Evolutionary conservation across 441 rosid genomes (phyloP), one percentile per base, ranked within the genome.

Genomic region (Dalechampia spathulata): DNA sequence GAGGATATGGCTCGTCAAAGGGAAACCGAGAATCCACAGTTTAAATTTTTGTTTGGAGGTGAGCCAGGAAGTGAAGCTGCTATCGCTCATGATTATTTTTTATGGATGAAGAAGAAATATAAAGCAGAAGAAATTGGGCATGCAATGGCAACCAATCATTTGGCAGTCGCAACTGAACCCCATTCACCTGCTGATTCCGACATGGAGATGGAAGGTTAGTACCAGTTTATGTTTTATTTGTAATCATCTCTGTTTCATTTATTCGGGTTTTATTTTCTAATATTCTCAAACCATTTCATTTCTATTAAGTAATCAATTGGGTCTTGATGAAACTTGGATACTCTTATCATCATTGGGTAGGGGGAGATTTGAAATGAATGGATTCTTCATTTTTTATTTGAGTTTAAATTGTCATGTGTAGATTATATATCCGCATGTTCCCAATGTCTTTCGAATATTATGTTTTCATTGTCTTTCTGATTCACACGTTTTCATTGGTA

Each of bases 151-250:
- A 23, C 61, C 10, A 55, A 49, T 34, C 45, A 28, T 49, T 52
- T 58, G 42, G 41, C 34, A 46, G 46, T 38, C 54, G 59, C 68
- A 15, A 27, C 67, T 51, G 65, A n/a, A 36, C 47, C 71, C 19
- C 60, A 63, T 57, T 68, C 64, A 6, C 66, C 66, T 68, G 57
- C 61, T 44, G 86, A 81, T 73, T 85, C 88, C 55, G 91, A 86
- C 75, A 86, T 80, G 86, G 95, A 86, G 72, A 86, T 86, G 95
- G 95, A 83, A 83, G 95, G 95, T 86, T 70, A 49, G 77, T 66
- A 30, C 65, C 10, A 6, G 50, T 41, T 23, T 14, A 12, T 38
- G 7, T 17, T 21, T 19, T 6, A n/a, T 36, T 55, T 41, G 47
- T n/a, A 23, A 16, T 53, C 4, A n/a, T 23, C n/a, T 17, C n/a